phyloP scores from a whole-genome alignment of 108 stramenopile genomes.

The Cylindrotheca fusiformis region DNA sequence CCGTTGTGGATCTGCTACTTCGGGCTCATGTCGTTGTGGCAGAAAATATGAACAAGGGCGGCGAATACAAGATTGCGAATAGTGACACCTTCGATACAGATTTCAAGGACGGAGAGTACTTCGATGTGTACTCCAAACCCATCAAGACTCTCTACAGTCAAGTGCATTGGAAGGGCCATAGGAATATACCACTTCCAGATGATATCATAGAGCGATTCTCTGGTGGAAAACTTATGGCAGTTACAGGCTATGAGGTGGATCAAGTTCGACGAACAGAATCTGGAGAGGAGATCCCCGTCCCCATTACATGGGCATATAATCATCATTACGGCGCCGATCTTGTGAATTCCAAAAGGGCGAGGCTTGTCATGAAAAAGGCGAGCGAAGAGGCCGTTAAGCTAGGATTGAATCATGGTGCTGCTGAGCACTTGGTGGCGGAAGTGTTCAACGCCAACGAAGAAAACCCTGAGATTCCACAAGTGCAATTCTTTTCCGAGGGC shows the following conservation, averaged over 20 bases:
- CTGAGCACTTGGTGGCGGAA: neutral
- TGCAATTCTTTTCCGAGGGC: slow-evolving; percentile 30
- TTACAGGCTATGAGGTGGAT: slow-evolving; percentile 42
- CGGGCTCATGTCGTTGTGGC: neutral
- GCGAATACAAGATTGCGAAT: slow-evolving; percentile 3
- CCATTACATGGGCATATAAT: slow-evolving; percentile 46
- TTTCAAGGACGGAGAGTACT: slow-evolving; percentile 15
- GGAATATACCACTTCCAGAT: slow-evolving; percentile 24
- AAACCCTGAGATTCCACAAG: slow-evolving; percentile 2
- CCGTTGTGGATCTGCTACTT: neutral
- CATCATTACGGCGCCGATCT: slow-evolving; percentile 38
- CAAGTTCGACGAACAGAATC: slow-evolving; percentile 18
- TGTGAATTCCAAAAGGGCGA: neutral
- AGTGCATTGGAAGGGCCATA: slow-evolving; percentile 34
- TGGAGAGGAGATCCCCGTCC: slow-evolving; percentile 33
- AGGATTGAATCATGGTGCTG: slow-evolving; percentile 3
- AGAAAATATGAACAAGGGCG: no score
- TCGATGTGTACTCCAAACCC: slow-evolving; percentile 32
- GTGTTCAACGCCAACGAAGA: slow-evolving; percentile 4
- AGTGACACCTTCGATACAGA: slow-evolving; percentile 10
- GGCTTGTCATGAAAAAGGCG: slow-evolving; percentile 1
- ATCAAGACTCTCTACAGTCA: slow-evolving; percentile 25
- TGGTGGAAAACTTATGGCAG: slow-evolving; percentile 24
- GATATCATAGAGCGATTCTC: slow-evolving; percentile 31
- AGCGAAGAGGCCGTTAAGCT: neutral